Evolutionary conservation across 192 early-diverging fungal genomes (phyloP), one percentile per base, ranked within the genome.

Genomic region (Lobulomyces angularis): DNA sequence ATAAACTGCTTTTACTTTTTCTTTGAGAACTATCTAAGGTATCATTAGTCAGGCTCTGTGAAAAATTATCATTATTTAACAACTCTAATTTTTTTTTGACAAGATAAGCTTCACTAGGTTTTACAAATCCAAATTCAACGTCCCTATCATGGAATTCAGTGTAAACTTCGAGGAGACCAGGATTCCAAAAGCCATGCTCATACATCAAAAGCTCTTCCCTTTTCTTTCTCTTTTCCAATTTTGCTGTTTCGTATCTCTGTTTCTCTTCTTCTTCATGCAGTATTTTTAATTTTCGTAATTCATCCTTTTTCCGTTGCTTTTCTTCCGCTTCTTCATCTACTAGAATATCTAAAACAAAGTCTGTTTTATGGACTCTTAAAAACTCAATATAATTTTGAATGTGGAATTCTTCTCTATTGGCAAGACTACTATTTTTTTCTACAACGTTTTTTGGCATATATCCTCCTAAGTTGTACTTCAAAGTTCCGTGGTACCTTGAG

Each of bases 391-490:
- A 68, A 27, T 58, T 51, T 9, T 27, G 41, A 31, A 50, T 33
- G 27, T 36, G 34, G 17, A 56, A 61, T 2, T 34, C 50, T 11
- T 37, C n/a, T n/a, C n/a, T n/a, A n/a, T n/a, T n/a, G n/a, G n/a
- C n/a, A n/a, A n/a, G n/a, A n/a, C n/a, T n/a, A n/a, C n/a, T n/a
- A n/a, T n/a, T n/a, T n/a, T n/a, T n/a, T n/a, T n/a, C n/a, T n/a
- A n/a, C 37, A 37, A 55, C 36, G 23, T 67, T 53, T 26, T 41
- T 41, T 1, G 71, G 71, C 23, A 72, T 72, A 41, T 72, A 74
- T 2, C 71, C 71, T 27, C 71, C 71, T 29, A 55, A 74, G 50
- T 72, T 72, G 52, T 71, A 72, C 34, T 46, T 62, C 27, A 72
- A 54, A 4, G 53, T 39, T n/a, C n/a, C n/a, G 37, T 54, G 44